These are phyloP conservation scores for Brachypodium distachyon DNA, from an alignment of 202 grass and related monocot genomes.

Conservation along the genomic window DNA sequence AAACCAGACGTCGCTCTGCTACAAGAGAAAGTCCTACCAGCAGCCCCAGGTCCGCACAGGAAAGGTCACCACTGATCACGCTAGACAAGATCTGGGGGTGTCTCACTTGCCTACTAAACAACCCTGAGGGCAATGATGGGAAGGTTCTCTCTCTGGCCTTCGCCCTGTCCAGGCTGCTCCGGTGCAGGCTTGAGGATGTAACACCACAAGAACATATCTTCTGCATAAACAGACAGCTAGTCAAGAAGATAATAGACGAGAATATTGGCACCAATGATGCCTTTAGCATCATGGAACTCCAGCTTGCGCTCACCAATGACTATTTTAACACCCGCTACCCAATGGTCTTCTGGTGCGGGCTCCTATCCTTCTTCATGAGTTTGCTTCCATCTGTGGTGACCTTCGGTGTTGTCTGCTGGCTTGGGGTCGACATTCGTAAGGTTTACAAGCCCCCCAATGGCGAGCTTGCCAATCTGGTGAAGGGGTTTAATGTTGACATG, in stretches of 20 bases:
- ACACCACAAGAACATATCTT: background rate
- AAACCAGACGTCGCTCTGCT: background rate
- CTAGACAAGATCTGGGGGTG: slow-evolving; percentile 12
- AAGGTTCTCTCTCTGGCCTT: slow-evolving; percentile 1
- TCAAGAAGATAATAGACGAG: background rate
- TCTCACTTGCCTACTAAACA: background rate
- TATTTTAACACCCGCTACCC: slow-evolving; percentile 18
- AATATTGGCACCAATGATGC: background rate
- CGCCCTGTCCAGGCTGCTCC: background rate
- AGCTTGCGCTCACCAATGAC: background rate
- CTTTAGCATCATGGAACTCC: background rate
- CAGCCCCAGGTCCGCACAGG: background rate
- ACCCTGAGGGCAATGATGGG: too few species aligned
- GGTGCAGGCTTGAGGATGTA: background rate
- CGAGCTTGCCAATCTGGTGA: background rate
- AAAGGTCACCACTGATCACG: background rate
- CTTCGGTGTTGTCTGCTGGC: background rate
- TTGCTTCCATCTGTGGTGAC: background rate
- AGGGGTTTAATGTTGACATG: background rate
- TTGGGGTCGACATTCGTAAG: background rate
- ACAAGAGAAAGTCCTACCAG: background rate
- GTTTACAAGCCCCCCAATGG: background rate
- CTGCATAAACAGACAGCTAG: background rate
- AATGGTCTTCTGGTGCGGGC: background rate
- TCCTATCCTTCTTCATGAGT: background rate